These are phyloP conservation scores for Pleurotus giganteus DNA, from an alignment of 768 basidiomycete genomes.

Conservation along the genomic window DNA sequence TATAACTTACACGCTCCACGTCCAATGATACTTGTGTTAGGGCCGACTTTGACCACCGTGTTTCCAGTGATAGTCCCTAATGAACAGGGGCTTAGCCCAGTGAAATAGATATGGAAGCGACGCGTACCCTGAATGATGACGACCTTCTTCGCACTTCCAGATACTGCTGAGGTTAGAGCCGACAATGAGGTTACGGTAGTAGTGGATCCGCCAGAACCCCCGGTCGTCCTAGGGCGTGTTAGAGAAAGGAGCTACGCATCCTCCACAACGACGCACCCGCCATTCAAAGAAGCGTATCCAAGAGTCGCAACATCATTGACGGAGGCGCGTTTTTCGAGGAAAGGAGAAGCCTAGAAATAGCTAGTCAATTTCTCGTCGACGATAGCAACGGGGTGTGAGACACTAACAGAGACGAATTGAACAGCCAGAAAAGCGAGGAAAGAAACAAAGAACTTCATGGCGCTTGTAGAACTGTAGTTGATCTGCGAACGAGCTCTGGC, in stretches of 20 bases:
- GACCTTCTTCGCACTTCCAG: conserved; percentile 37
- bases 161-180: conserved; percentile 38
- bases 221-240: conserved; percentile 31
- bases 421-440: conserved; percentile 17
- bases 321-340: conserved; percentile 33
- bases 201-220: conserved; percentile 41
- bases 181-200: conserved; percentile 42
- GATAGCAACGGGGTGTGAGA: background rate
- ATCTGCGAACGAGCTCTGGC: conserved; percentile 12
- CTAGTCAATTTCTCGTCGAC: background rate
- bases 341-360: conserved; percentile 13
- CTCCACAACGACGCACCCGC: background rate
- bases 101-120: background rate
- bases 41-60: conserved; percentile 38
- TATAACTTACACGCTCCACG: conserved; percentile 32
- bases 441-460: conserved; percentile 23
- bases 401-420: conserved; percentile 17
- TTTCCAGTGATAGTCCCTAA: conserved; percentile 42
- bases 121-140: conserved; percentile 40
- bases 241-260: background rate
- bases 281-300: conserved; percentile 35
- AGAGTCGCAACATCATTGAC: conserved; percentile 34
- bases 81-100: background rate
- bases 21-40: conserved; percentile 43
- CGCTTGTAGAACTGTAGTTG: background rate